Conservation (phyloP, 2,329 filamentous ascomycete genomes). For the Monilinia fructigena region DNA sequence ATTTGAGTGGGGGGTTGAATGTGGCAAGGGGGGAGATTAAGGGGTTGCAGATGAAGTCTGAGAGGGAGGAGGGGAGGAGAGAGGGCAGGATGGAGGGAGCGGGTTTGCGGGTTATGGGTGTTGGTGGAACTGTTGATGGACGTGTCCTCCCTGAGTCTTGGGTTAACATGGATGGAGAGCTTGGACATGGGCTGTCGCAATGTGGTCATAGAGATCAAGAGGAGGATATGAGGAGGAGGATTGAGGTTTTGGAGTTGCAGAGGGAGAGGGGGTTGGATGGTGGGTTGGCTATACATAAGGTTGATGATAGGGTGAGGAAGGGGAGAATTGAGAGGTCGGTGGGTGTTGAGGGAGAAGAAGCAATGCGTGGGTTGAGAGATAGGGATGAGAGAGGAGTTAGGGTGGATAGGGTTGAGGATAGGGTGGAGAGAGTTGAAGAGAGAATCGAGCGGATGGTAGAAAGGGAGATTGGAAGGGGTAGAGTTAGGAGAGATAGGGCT, state of each 20-base stretch:
- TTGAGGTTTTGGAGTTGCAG: background rate
- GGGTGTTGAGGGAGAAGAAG: background rate
- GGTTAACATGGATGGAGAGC: background rate
- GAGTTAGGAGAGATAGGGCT: background rate
- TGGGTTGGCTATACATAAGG: background rate
- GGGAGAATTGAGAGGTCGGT: background rate
- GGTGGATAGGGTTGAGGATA: slow-evolving; percentile 8
- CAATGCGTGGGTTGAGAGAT: background rate
- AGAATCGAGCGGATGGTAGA: slow-evolving; percentile 1
- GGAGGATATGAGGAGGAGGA: background rate
- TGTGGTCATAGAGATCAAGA: background rate
- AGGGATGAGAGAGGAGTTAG: background rate
- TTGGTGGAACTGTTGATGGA: too few relatives aligned
- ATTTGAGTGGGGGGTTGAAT: slow-evolving; percentile 7
- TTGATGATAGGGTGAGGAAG: background rate
- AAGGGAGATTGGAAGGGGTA: background rate
- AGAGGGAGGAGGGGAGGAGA: slow-evolving; percentile 9
- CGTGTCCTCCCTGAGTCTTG: background rate
- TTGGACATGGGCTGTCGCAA: background rate
- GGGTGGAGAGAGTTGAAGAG: background rate
- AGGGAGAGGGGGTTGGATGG: background rate
- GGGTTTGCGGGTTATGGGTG: background rate
- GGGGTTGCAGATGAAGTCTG: background rate
- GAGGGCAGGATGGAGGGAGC: background rate
- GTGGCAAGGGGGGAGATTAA: background rate